Base-by-base conservation (phyloP, 345 rosid genomes). In the Pseudoturritis turrita region DNA sequence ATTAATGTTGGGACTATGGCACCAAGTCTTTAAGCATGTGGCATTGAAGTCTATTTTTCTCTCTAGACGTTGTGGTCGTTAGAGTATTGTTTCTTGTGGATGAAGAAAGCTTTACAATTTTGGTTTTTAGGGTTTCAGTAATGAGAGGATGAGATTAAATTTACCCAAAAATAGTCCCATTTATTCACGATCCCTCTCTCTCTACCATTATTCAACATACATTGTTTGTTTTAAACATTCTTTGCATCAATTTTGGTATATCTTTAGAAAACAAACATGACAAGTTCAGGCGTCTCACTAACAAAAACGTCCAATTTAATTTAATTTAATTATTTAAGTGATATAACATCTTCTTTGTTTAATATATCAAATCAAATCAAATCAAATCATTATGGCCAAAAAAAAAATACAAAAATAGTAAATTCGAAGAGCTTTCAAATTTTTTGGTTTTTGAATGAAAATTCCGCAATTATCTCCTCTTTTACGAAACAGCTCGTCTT, bases 261-360 rank as follows among this genome's bases (percentile, higher is more conserved):
- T n/a, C n/a, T 50, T 45, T 4, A 63, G 19, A 29, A 65, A 52
- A 66, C 51, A 39, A 53, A 68, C 66, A 73, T 56, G 73, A 59
- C 68, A 59, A 57, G 67, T 74, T 66, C 78, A 66, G 62, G 78
- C 61, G 21, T 49, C 78, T 65, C 72, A 74, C 78, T 74, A 65
- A 65, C 72, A 37, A 17, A 22, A 63, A 73, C 72, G 66, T 65
- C 44, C 60, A 29, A 10, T 33, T 33, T n/a, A n/a, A n/a, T n/a
- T 36, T 54, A n/a, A 25, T 10, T 35, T 18, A 14, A 54, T 44
- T 19, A 36, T 44, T 65, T 10, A 23, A 51, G 2, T 36, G 2
- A 26, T 51, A 29, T 10, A 6, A 29, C 31, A n/a, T 29, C 7
- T 46, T 18, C 33, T 44, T 3, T 49, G 3, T 41, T 12, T 31